Percentiles rank a stretch among this genome's conserved stretches.
phyloP scores from a whole-genome alignment of 2,329 filamentous ascomycete species.

The Sodiomyces alkalinus region DNA sequence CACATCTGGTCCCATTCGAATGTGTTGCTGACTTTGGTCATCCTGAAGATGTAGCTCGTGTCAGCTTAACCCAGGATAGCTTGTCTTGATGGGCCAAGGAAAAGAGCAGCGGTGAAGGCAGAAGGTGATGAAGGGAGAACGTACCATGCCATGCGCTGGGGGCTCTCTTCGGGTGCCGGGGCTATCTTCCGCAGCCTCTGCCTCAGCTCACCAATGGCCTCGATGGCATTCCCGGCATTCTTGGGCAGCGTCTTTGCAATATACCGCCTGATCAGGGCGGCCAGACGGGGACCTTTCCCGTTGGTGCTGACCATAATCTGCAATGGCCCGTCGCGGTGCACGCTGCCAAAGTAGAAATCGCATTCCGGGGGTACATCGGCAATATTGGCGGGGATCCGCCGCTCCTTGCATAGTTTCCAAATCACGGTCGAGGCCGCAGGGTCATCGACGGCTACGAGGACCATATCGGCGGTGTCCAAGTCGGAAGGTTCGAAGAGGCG shows the following conservation, averaged over 20 bases:
- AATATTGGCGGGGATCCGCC: slow-evolving; percentile 78
- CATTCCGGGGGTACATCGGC: slow-evolving; percentile 94
- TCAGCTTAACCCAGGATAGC: slow-evolving; percentile 14
- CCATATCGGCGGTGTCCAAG: slow-evolving; percentile 70
- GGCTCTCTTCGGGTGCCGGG: slow-evolving; percentile 55
- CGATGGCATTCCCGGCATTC: slow-evolving; percentile 74
- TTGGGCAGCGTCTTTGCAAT: slow-evolving; percentile 64
- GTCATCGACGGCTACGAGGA: slow-evolving; percentile 86
- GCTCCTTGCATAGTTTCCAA: slow-evolving; percentile 85
- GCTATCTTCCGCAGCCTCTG: slow-evolving; percentile 65
- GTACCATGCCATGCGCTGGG: slow-evolving; percentile 82
- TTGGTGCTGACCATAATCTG: slow-evolving; percentile 99
- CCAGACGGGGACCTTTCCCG: slow-evolving; percentile 83
- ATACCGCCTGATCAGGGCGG: slow-evolving; percentile 68
- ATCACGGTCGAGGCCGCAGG: slow-evolving; percentile 78
- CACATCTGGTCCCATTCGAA: slow-evolving; percentile 79
- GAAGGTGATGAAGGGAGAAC: slow-evolving; percentile 15
- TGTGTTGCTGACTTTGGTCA: slow-evolving; percentile 78
- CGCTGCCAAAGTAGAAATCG: slow-evolving; percentile 96
- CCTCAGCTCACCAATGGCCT: slow-evolving; percentile 67
- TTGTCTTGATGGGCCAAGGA: not conserved
- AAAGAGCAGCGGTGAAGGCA: not conserved
- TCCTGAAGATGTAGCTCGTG: slow-evolving; percentile 51
- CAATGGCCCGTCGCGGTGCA: slow-evolving; percentile 85
- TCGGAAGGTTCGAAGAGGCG: slow-evolving; percentile 78